Base-by-base conservation (phyloP, 2,329 filamentous ascomycete species). In the Macrophomina pseudophaseolina region DNA sequence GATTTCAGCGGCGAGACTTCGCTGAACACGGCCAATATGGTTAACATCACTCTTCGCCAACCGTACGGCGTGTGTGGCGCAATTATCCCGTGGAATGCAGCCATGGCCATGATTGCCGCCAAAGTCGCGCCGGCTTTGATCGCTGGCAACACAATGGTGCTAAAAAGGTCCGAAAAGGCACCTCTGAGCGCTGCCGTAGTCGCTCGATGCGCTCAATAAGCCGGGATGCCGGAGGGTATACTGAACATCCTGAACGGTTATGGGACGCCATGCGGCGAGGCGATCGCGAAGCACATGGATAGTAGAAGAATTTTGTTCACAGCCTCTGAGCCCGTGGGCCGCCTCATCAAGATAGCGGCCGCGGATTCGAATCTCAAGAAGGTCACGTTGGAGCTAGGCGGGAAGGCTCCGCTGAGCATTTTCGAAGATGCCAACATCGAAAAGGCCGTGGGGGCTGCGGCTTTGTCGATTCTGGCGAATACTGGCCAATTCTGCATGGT, bases 251-350 rank as follows among this genome's bases (percentile, higher is more conserved):
- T 92, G 66, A 93, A 92, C 69, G 91, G 91, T 0, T 84, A 87
- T 63, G 91, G 91, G 33, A 83, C 83, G 30, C 87, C 88, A 44
- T 89, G 90, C 0, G 91, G 91, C 12, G 83, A 87, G 7, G 88
- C 90, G 0, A 83, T 94, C 6, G 89, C 88, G 1, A 83, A 84
- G 46, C 91, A 94, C 74, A 79, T 87, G 28, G 86, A 85, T 51
- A 84, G 94, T 14, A 88, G 92, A 74, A 94, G 94, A 81, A 84
- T 94, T 68, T 90, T 91, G 0, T 94, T 94, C 70, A 94, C 91
- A 0, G 91, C 91, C 44, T 91, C 88, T 4, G 93, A 91, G 0
- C 80, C 82, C 1, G 93, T 91, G 0, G 91, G 89, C 8, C 86
- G 87, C 65, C 84, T 89, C 62, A 91, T 94, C 69, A 93, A 93